These are phyloP conservation scores for Gigaspora rosea DNA, from an alignment of 192 early-diverging fungal genomes.

Conservation along the genomic window DNA sequence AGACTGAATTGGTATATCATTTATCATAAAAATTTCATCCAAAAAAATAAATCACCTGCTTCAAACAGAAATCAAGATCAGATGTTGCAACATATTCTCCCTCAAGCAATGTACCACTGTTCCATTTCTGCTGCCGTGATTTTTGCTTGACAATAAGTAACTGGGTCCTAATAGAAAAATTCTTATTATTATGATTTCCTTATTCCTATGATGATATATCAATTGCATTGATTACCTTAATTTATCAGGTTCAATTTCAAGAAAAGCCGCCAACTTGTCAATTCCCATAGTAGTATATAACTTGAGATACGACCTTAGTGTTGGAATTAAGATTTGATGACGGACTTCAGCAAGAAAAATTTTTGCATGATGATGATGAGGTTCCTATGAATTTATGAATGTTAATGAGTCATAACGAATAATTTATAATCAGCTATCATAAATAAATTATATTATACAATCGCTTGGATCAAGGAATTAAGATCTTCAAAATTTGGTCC, in stretches of 20 bases:
- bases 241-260: slow-evolving; percentile 83
- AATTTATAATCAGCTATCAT: neutral
- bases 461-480: slow-evolving; percentile 36
- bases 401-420: neutral
- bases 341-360: slow-evolving; percentile 84
- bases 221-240: slow-evolving; percentile 43
- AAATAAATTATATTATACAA: slow-evolving; percentile 15
- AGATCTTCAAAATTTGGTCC: slow-evolving; percentile 81
- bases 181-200: neutral
- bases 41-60: slow-evolving; percentile 53
- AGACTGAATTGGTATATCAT: neutral
- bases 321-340: slow-evolving; percentile 84
- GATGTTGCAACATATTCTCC: slow-evolving; percentile 81
- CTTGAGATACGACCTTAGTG: slow-evolving; percentile 92
- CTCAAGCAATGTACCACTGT: slow-evolving; percentile 74
- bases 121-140: slow-evolving; percentile 87
- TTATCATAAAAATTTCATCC: neutral
- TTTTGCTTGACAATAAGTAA: slow-evolving; percentile 94
- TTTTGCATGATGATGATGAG: slow-evolving; percentile 79
- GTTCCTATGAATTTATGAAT: slow-evolving; percentile 47
- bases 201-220: neutral
- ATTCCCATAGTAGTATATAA: slow-evolving; percentile 92
- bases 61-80: slow-evolving; percentile 92
- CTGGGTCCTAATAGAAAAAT: slow-evolving; percentile 55
- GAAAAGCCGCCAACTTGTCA: slow-evolving; percentile 83